phyloP scores from a whole-genome alignment of 2,329 filamentous ascomycete species.

The Calcarisporium arbuscula region DNA sequence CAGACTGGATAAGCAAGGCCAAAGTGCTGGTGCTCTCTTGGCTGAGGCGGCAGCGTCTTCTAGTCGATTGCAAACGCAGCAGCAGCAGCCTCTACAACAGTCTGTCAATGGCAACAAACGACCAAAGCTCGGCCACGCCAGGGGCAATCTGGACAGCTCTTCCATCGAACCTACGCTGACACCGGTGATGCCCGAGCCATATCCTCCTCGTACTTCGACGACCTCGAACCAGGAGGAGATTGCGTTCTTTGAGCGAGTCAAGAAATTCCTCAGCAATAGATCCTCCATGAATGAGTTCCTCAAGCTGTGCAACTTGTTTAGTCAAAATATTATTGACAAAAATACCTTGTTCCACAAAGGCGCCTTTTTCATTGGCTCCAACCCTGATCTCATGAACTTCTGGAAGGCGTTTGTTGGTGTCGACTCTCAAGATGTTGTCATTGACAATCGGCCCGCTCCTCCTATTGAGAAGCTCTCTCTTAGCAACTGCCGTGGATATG shows the following conservation, averaged over 20 bases:
- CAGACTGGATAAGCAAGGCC: constrained; percentile 49
- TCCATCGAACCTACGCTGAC: constrained; percentile 80
- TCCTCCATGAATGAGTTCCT: constrained; percentile 91
- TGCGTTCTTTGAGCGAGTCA: constrained; percentile 90
- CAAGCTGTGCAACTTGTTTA: constrained; percentile 94
- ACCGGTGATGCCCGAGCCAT: constrained; percentile 79
- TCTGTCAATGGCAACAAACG: constrained; percentile 49
- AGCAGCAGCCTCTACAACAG: too few relatives aligned
- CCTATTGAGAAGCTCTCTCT: constrained; percentile 81
- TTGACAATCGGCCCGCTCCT: constrained; percentile 71
- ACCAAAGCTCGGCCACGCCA: constrained; percentile 67
- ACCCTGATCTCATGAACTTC: constrained; percentile 80
- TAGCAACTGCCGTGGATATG: constrained; percentile 91
- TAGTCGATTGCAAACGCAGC: constrained; percentile 20
- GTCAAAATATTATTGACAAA: constrained; percentile 84
- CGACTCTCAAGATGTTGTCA: constrained; percentile 67
- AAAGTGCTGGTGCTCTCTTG: constrained; percentile 39
- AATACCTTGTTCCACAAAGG: constrained; percentile 78
- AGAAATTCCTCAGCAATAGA: constrained; percentile 92
- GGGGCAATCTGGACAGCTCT: constrained; percentile 51
- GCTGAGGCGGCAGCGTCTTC: constrained; percentile 36
- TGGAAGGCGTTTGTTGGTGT: constrained; percentile 81
- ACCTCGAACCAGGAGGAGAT: constrained; percentile 81
- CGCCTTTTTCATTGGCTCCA: constrained; percentile 78
- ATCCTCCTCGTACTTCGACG: constrained; percentile 67